phyloP scores from a whole-genome alignment of 2,329 filamentous ascomycete species.

The Fusarium siculi region DNA sequence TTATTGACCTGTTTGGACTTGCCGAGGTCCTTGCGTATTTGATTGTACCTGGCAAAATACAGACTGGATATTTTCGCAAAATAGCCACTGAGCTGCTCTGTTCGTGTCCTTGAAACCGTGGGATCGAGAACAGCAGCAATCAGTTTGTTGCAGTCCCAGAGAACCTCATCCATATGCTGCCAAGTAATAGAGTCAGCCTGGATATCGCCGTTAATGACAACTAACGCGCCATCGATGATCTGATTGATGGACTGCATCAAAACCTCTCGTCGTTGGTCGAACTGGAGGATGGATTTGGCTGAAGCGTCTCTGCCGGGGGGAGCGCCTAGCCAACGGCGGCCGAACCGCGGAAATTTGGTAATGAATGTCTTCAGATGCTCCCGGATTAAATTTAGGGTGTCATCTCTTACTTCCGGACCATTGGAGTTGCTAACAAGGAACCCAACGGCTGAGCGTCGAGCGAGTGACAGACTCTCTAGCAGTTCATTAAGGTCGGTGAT shows the following conservation, averaged over 20 bases:
- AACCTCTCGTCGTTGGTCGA: constrained; percentile 68
- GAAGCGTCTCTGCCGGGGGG: constrained; percentile 61
- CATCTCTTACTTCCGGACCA: constrained; percentile 11
- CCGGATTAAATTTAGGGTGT: constrained; percentile 38
- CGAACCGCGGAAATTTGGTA: constrained; percentile 68
- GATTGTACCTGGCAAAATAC: constrained; percentile 72
- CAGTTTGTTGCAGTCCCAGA: constrained; percentile 66
- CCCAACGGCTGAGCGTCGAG: constrained; percentile 65
- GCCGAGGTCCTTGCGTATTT: constrained; percentile 57
- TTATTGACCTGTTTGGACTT: constrained; percentile 52
- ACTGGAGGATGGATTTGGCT: constrained; percentile 68
- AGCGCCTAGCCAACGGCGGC: constrained; percentile 70
- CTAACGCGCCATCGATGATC: constrained; percentile 69
- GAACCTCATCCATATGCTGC: constrained; percentile 65
- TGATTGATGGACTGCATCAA: constrained; percentile 64
- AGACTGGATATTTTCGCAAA: constrained; percentile 76
- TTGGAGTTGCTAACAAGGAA: constrained; percentile 53
- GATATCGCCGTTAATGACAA: constrained; percentile 64
- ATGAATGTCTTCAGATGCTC: constrained; percentile 65
- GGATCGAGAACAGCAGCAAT: constrained; percentile 63
- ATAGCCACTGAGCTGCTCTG: constrained; percentile 56
- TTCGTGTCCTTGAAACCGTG: constrained; percentile 42
- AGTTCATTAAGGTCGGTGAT: constrained; percentile 70
- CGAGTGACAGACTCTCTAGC: constrained; percentile 64
- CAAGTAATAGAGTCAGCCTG: constrained; percentile 60